Conservation (phyloP, 2,329 filamentous ascomycete genomes). For the Talaromyces sp. region DNA sequence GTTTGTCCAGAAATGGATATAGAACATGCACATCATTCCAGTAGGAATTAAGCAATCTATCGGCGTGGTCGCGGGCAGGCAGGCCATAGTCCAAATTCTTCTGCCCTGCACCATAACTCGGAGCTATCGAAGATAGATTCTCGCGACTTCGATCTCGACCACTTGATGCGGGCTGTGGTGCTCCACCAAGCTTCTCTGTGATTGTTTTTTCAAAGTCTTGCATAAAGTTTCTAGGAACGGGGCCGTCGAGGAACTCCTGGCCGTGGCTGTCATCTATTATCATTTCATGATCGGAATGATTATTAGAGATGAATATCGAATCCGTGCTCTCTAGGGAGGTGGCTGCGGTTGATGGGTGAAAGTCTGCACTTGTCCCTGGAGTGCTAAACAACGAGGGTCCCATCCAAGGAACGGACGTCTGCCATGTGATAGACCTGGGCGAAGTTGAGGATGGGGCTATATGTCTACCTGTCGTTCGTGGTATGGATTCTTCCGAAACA, state of each 20-base stretch:
- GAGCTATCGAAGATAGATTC: neutral
- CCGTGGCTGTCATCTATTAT: too few relatives aligned
- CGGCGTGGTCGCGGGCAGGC: neutral
- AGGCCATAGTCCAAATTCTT: neutral
- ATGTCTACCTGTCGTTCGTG: neutral
- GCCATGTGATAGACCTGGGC: neutral
- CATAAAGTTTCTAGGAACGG: neutral
- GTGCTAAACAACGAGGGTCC: neutral
- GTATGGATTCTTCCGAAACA: neutral
- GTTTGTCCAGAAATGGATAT: conserved; percentile 3
- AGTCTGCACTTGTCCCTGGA: neutral
- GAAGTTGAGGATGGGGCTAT: neutral
- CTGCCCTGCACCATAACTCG: neutral
- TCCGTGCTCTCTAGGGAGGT: neutral
- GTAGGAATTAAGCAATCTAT: neutral
- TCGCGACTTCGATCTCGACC: neutral
- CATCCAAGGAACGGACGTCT: neutral
- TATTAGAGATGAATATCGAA: neutral
- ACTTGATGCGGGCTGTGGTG: neutral
- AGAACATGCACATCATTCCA: conserved; percentile 4
- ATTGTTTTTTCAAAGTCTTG: neutral
- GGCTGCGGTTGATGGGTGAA: neutral
- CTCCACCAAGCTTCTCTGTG: neutral
- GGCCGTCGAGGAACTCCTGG: neutral
- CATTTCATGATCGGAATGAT: neutral